Evolutionary conservation across 2,329 filamentous ascomycete species (phyloP).

Genomic region (Alternaria gaisen): DNA sequence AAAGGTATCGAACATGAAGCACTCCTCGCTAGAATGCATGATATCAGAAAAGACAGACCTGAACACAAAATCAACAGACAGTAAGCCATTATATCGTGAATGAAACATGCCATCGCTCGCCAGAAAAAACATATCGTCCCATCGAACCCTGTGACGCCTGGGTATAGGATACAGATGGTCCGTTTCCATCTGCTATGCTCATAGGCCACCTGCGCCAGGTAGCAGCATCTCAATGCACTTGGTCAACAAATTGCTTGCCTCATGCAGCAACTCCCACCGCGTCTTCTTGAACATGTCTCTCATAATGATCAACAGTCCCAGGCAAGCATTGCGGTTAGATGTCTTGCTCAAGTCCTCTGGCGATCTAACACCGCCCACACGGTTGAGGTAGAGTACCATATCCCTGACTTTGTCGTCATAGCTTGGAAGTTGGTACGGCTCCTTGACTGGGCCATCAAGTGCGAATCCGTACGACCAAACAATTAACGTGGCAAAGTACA

Average conservation of each 20-base stretch:
- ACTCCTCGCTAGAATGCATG: slow-evolving; percentile 24
- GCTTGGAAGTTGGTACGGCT: slow-evolving; percentile 62
- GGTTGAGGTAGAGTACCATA: slow-evolving; percentile 80
- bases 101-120: slow-evolving; percentile 9
- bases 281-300: slow-evolving; percentile 82
- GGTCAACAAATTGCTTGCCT: slow-evolving; percentile 80
- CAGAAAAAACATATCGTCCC: neutral
- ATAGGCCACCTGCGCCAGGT: slow-evolving; percentile 33
- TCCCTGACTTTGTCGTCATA: slow-evolving; percentile 74
- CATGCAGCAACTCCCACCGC: slow-evolving; percentile 89
- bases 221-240: slow-evolving; percentile 77
- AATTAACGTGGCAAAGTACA: slow-evolving; percentile 91
- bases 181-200: neutral
- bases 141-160: neutral
- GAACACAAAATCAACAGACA: neutral
- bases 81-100: slow-evolving; percentile 21
- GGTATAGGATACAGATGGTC: neutral
- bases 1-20: slow-evolving; percentile 19
- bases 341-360: slow-evolving; percentile 80
- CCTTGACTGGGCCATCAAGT: slow-evolving; percentile 78
- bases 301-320: slow-evolving; percentile 82
- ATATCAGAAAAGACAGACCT: slow-evolving; percentile 17
- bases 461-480: slow-evolving; percentile 97
- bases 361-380: slow-evolving; percentile 74
- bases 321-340: slow-evolving; percentile 81